phyloP scores from a whole-genome alignment of 2,329 filamentous ascomycete species.

The Epichloe brachyelytri region DNA sequence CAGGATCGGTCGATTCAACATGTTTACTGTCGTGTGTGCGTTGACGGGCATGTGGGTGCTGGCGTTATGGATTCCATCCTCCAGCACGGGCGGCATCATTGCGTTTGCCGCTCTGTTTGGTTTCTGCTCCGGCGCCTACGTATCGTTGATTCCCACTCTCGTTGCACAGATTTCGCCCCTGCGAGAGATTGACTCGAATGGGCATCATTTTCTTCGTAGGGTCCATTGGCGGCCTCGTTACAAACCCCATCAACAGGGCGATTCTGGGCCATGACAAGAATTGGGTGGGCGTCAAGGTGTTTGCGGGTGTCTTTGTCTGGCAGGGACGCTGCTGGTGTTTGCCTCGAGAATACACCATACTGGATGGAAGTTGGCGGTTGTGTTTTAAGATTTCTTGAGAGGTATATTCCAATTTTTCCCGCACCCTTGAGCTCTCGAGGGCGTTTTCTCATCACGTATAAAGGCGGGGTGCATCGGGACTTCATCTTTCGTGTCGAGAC shows the following conservation, averaged over 20 bases:
- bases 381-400: conserved; percentile 11
- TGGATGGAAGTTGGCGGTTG: conserved; percentile 12
- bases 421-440: too few relatives aligned
- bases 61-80: conserved; percentile 1
- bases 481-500: too few relatives aligned
- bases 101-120: conserved; percentile 29
- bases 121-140: conserved; percentile 28
- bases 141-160: conserved; percentile 24
- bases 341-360: conserved; percentile 14
- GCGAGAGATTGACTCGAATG: conserved; percentile 17
- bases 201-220: conserved; percentile 36
- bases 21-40: conserved; percentile 28
- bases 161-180: conserved; percentile 33
- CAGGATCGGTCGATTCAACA: conserved; percentile 25
- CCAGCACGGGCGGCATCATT: conserved; percentile 24
- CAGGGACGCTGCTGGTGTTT: conserved; percentile 15
- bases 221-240: conserved; percentile 41
- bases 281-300: conserved; percentile 25
- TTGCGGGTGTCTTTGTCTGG: conserved; percentile 19
- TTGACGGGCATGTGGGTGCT: conserved; percentile 2
- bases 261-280: conserved; percentile 18
- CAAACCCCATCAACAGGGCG: conserved; percentile 43
- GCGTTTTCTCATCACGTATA: too few relatives aligned
- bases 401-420: too few relatives aligned
- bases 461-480: too few relatives aligned